Evolutionary conservation across 768 basidiomycete genomes (phyloP), one percentile per base, ranked within the genome.

Genomic region (Cantharellus anzutake): DNA sequence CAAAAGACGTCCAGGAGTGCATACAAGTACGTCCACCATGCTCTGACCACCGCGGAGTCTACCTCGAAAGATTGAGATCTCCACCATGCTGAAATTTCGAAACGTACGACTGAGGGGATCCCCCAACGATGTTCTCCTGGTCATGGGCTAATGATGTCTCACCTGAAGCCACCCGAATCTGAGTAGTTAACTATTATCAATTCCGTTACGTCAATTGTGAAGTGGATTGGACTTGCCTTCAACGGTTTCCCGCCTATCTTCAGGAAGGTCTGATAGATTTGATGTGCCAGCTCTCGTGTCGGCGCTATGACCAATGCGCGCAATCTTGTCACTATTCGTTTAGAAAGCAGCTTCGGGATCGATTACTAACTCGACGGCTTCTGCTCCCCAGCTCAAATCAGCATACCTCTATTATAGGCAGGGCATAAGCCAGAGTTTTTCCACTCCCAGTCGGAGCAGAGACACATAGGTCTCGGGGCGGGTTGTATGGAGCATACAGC

Each of bases 391-490:
- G 39, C 44, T 1, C 41, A 14, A 57, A 39, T 11, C 40, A 4
- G 59, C 71, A 60, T 60, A 85, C 90, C 76, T 96, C 90, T 39
- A 96, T 75, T 59, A 97, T 86, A 0, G 96, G 96, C 41, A 98
- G 72, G 1, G 83, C 87, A 71, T 99, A 99, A n/a, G 90, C 87
- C 38, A 99, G 76, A 0, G 94, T 99, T 70, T 99, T 99, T 0
- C 96, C 96, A 65, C 92, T 96, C 34, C 96, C 96, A 0, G 96
- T 99, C 0, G 96, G 96, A 1, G 96, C 96, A 4, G 91, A 96
- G 7, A 94, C 86, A 64, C 92, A 93, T 7, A 92, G 77, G 70
- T 99, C 96, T 37, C 76, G 76, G 37, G 82, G 82, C 41, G 79
- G 76, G 60, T 77, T 68, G 64, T 79, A 82, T 0, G 87, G 82